These are phyloP conservation scores for Rhynchosporium agropyri DNA, from an alignment of 2,329 filamentous ascomycete species.

Conservation along the genomic window DNA sequence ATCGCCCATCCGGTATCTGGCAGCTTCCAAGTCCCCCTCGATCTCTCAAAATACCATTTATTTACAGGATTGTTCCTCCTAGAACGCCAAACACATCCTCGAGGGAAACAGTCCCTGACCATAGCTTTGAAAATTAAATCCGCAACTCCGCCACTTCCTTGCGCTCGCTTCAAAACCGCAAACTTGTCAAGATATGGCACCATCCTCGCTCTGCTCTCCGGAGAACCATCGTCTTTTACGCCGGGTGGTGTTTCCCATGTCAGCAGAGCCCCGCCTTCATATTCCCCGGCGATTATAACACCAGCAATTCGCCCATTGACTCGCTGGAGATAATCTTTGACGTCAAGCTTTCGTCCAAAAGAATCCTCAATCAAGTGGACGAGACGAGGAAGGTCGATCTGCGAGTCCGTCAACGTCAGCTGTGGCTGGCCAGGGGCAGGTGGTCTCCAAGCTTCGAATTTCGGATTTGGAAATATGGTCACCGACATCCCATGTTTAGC, in stretches of 20 bases:
- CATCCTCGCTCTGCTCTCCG: constrained; percentile 59
- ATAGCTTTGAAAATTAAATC: constrained; percentile 97
- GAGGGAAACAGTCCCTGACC: constrained; percentile 84
- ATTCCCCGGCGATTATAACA: constrained; percentile 92
- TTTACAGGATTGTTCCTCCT: constrained; percentile 93
- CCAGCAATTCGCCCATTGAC: constrained; percentile 82
- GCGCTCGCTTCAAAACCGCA: constrained; percentile 83
- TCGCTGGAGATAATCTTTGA: constrained; percentile 79
- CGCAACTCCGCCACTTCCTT: constrained; percentile 89
- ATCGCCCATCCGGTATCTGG: constrained; percentile 88
- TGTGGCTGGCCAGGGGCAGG: constrained; percentile 60
- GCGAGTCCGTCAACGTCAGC: constrained; percentile 74
- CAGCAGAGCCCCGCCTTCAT: constrained; percentile 91
- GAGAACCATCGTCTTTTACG: constrained; percentile 55
- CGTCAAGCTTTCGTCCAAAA: constrained; percentile 82
- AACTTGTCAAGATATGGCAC: constrained; percentile 98
- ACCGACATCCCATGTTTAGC: constrained; percentile 91
- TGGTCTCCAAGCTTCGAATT: constrained; percentile 66
- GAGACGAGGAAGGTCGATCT: constrained; percentile 80
- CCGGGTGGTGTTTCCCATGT: constrained; percentile 85
- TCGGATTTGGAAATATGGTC: constrained; percentile 76
- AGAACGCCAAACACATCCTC: constrained; percentile 87
- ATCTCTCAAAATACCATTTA: constrained; percentile 98
- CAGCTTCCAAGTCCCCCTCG: constrained; percentile 80
- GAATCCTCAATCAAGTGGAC: constrained; percentile 91